phyloP scores from a whole-genome alignment of 2,329 filamentous ascomycete species.

The Dactylellina drechsleri region DNA sequence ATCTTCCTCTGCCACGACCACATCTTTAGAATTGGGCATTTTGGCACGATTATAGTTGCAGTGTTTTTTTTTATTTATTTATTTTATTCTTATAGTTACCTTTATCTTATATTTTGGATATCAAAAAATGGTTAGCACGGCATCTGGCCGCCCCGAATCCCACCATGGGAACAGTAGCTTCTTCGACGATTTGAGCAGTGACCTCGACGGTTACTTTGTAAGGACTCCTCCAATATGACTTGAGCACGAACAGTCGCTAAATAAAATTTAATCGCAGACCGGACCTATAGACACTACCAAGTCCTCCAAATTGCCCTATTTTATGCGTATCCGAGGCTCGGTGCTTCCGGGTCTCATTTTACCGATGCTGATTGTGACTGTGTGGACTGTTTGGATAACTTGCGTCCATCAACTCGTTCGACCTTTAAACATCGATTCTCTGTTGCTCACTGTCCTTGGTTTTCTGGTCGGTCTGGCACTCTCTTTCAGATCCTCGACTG shows the following conservation, averaged over 20 bases:
- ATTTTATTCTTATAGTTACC: no score
- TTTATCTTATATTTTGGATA: not conserved
- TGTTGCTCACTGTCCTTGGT: conserved; percentile 79
- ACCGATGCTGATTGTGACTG: conserved; percentile 71
- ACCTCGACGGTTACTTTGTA: conserved; percentile 53
- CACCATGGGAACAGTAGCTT: conserved; percentile 29
- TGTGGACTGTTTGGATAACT: conserved; percentile 75
- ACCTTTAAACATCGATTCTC: conserved; percentile 70
- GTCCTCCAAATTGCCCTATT: conserved; percentile 80
- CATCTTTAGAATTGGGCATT: not conserved
- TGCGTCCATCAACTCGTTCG: conserved; percentile 66
- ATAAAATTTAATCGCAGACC: conserved; percentile 43
- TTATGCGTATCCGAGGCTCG: conserved; percentile 79
- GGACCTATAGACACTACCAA: conserved; percentile 75
- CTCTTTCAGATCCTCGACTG: conserved; percentile 79
- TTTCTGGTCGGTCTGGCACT: conserved; percentile 83
- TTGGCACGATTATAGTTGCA: not conserved
- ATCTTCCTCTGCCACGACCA: not conserved
- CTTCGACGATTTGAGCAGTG: conserved; percentile 49
- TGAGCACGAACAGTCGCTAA: not conserved
- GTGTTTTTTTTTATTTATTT: not conserved
- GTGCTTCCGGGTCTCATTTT: conserved; percentile 79
- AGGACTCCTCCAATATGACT: conserved; percentile 7
- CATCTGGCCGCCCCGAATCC: conserved; percentile 1
- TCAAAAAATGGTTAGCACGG: conserved; percentile 30